phyloP scores from a whole-genome alignment of 805 yeast species.

The Starmerella bombi region DNA sequence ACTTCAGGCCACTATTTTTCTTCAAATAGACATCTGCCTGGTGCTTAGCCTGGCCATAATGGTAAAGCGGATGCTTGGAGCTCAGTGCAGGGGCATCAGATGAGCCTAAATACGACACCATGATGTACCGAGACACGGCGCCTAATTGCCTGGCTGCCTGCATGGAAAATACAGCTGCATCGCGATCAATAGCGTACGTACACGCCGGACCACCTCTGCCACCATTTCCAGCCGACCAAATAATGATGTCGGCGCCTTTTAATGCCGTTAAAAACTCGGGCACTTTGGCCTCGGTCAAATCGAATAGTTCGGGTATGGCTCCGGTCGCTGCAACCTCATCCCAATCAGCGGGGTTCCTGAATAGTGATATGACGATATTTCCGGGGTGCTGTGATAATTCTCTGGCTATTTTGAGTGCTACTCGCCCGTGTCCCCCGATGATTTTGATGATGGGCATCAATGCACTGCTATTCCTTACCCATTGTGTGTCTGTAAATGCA shows the following conservation, averaged over 20 bases:
- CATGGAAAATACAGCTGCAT: slow-evolving; percentile 44
- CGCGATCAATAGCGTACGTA: slow-evolving; percentile 43
- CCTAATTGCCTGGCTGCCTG: slow-evolving; percentile 39
- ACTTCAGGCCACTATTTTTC: slow-evolving; percentile 32
- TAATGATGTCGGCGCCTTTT: slow-evolving; percentile 41
- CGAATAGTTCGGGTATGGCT: slow-evolving; percentile 28
- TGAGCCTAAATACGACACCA: slow-evolving; percentile 46
- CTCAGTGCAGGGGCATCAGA: slow-evolving; percentile 35
- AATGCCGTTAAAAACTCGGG: slow-evolving; percentile 32
- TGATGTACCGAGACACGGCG: slow-evolving; percentile 34
- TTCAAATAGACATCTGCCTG: slow-evolving; percentile 42
- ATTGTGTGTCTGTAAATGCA: no score
- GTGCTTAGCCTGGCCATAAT: slow-evolving; percentile 48
- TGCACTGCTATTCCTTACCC: no score
- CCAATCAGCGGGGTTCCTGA: slow-evolving; percentile 37
- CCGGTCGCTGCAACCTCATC: slow-evolving; percentile 31
- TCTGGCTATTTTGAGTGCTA: slow-evolving; percentile 36
- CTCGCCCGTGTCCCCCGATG: slow-evolving; percentile 50
- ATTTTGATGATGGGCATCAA: slow-evolving; percentile 29
- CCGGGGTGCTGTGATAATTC: slow-evolving; percentile 25
- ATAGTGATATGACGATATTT: slow-evolving; percentile 31
- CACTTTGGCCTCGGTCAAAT: slow-evolving; percentile 26
- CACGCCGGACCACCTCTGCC: slow-evolving; percentile 36
- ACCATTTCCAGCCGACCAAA: slow-evolving; percentile 51
- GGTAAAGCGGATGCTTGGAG: slow-evolving; percentile 30